Evolutionary conservation across 2,329 filamentous ascomycete genomes (phyloP).

Genomic region (Claviceps maximensis): DNA sequence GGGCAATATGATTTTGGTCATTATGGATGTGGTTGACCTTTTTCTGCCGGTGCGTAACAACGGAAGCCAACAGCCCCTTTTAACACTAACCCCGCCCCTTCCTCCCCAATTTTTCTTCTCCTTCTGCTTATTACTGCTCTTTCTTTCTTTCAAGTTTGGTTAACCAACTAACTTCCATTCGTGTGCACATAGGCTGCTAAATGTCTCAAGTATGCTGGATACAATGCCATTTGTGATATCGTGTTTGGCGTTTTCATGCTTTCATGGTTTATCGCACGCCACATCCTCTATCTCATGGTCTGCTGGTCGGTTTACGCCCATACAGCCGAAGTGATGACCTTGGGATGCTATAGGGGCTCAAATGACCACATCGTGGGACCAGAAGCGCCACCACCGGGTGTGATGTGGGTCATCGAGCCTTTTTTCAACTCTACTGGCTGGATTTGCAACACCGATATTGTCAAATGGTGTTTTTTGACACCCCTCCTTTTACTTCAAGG

Average conservation of each 20-base stretch:
- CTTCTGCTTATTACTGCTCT: neutral
- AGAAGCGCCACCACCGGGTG: slow-evolving; percentile 32
- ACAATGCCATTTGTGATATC: slow-evolving; percentile 62
- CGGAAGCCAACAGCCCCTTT: neutral
- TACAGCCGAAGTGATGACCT: slow-evolving; percentile 45
- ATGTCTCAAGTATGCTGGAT: slow-evolving; percentile 81
- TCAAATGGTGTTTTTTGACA: slow-evolving; percentile 64
- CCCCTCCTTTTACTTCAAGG: slow-evolving; percentile 66
- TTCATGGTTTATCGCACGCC: slow-evolving; percentile 71
- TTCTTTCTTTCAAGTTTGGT: neutral
- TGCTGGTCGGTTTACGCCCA: slow-evolving; percentile 71
- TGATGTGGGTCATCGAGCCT: slow-evolving; percentile 56
- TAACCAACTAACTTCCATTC: neutral
- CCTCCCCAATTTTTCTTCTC: neutral
- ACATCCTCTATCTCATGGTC: slow-evolving; percentile 65
- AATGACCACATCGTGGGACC: slow-evolving; percentile 43
- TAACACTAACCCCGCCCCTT: no score
- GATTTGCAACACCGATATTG: slow-evolving; percentile 67
- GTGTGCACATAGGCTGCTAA: slow-evolving; percentile 56
- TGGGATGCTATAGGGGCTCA: slow-evolving; percentile 57
- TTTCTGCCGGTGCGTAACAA: slow-evolving; percentile 58
- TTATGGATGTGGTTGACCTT: slow-evolving; percentile 91
- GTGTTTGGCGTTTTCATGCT: slow-evolving; percentile 78
- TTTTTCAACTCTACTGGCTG: slow-evolving; percentile 57
- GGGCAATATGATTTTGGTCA: slow-evolving; percentile 73